Conservation (phyloP, 1,139 yeast genomes). For the Nakaseomyces delphensis region DNA sequence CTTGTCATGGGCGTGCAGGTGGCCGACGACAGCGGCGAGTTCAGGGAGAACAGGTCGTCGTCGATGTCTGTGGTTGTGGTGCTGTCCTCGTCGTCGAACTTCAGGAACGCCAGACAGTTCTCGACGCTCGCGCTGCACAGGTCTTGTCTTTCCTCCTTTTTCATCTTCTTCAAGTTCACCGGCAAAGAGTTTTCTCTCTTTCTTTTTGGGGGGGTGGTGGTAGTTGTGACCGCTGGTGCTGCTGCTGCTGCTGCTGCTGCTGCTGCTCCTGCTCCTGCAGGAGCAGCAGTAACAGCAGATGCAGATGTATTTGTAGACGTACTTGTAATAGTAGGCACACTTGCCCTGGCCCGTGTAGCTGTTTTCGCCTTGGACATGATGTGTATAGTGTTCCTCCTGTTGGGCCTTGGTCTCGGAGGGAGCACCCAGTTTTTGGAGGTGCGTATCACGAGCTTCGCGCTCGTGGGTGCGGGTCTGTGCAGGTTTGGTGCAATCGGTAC, state of each 20-base stretch:
- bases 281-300: too few species aligned
- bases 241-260: background rate
- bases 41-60: conserved; percentile 4
- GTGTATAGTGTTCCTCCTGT: conserved; percentile 29
- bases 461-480: conserved; percentile 2
- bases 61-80: conserved; percentile 4
- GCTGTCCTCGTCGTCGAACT: conserved; percentile 27
- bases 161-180: conserved; percentile 2
- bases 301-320: too few species aligned
- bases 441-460: conserved; percentile 16
- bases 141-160: conserved; percentile 3
- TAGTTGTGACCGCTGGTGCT: background rate
- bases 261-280: too few species aligned
- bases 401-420: conserved; percentile 48
- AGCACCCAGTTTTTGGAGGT: conserved; percentile 31
- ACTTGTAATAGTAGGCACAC: too few species aligned
- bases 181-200: conserved; percentile 4
- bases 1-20: conserved; percentile 3
- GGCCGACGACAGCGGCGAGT: conserved; percentile 2
- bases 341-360: too few species aligned
- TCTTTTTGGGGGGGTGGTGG: conserved; percentile 3
- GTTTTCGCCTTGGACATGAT: too few species aligned
- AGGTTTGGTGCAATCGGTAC: conserved; percentile 9
- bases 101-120: conserved; percentile 22
- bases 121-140: conserved; percentile 3